These are phyloP conservation scores for Colletotrichum navitas DNA, from an alignment of 2,329 filamentous ascomycete species.

Conservation along the genomic window DNA sequence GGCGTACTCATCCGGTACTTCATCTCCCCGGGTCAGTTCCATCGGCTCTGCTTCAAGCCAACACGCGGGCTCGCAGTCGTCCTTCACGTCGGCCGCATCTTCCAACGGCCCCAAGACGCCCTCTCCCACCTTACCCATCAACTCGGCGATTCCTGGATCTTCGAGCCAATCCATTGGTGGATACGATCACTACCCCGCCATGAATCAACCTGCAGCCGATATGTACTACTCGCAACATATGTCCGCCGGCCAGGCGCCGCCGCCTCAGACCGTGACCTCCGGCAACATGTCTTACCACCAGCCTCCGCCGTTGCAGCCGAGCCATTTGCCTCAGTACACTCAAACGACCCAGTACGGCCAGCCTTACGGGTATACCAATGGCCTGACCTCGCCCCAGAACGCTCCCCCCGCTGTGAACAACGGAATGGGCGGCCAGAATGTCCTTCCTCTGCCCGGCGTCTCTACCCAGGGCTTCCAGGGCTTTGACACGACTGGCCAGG, in stretches of 20 bases:
- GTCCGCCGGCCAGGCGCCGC: constrained; percentile 80
- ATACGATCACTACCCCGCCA: constrained; percentile 66
- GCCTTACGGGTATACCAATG: constrained; percentile 79
- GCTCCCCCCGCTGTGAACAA: constrained; percentile 76
- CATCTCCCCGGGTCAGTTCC: constrained; percentile 82
- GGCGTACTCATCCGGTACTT: constrained; percentile 78
- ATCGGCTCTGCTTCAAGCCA: constrained; percentile 72
- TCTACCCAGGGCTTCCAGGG: constrained; percentile 67
- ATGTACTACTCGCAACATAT: constrained; percentile 90
- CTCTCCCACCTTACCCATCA: constrained; percentile 74
- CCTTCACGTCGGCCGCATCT: constrained; percentile 66
- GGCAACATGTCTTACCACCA: constrained; percentile 81
- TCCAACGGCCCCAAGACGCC: constrained; percentile 80
- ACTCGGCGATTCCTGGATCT: constrained; percentile 57
- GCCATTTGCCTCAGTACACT: constrained; percentile 73
- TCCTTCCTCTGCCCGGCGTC: constrained; percentile 77
- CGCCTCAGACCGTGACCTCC: constrained; percentile 82
- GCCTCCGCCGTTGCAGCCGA: constrained; percentile 80
- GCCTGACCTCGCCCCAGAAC: constrained; percentile 83
- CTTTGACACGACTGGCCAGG: constrained; percentile 89
- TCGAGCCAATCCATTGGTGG: constrained; percentile 54
- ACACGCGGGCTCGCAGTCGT: constrained; percentile 65
- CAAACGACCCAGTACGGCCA: constrained; percentile 72
- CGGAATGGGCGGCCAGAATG: constrained; percentile 73
- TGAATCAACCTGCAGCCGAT: constrained; percentile 87